Base-by-base conservation (phyloP, 805 yeast genomes). In the Yarrowia sp. region DNA sequence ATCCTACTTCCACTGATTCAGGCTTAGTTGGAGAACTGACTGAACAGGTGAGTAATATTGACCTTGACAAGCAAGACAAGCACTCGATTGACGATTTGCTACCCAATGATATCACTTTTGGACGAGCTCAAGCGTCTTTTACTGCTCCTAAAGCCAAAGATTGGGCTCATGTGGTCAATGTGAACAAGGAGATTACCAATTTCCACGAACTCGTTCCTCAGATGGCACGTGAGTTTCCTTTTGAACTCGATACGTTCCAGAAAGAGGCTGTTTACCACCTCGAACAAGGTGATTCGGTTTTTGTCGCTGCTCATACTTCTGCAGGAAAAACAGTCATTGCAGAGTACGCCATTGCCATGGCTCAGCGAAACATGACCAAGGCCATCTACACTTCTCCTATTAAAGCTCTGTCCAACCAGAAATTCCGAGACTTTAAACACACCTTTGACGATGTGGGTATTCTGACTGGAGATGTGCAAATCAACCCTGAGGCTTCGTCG, bases 311-410 rank as follows among this genome's bases (percentile, higher is more conserved):
- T 0, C 99, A 93, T 75, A 93, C 99, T 0, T 93, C 98, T 4
- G 99, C 99, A 0, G 99, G 99, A 77, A 93, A 93, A 73, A 93
- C 99, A 0, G 99, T 93, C 4, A 97, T 95, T 31, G 99, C 99
- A 0, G 99, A 93, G 74, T 93, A 93, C 74, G 98, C 98, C 3
- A 95, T 93, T 75, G 97, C 98, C 4, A 88, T 93, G 96, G 96
- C 98, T 1, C 84, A 87, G 67, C 81, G 96, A 73, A 93, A 95
- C 74, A 92, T 92, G 97, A 93, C 98, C 9, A 93, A 92, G 74
- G 91, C 97, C 1, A 95, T 93, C 57, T 93, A 93, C 74, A 93
- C 99, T 0, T 92, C 98, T 0, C 99, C 99, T 18, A 91, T 91
- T 70, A 91, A 91, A 73, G 97, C 97, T 0, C 78, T 91, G 67